Evolutionary conservation across 1,284 basidiomycete species (phyloP).

Genomic region (Inonotus hispidus): DNA sequence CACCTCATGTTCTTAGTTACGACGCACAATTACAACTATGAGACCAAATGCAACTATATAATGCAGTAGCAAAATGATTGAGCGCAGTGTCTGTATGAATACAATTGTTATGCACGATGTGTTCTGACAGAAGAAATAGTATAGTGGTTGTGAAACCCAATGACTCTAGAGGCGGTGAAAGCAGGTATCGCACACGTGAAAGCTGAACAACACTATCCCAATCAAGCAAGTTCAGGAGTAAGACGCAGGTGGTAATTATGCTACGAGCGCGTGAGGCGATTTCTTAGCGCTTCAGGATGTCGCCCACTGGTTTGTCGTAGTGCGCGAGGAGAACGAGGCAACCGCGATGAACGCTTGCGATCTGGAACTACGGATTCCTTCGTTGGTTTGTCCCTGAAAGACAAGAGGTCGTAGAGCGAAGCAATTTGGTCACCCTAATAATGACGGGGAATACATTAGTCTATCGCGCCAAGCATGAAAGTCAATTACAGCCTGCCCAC

Average conservation of each 20-base stretch:
- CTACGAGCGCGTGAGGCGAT: constrained; percentile 1
- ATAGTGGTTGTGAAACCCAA: neutral
- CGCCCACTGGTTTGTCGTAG: neutral
- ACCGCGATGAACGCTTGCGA: constrained; percentile 15
- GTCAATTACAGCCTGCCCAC: constrained; percentile 33
- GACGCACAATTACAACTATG: neutral
- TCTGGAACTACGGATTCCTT: constrained; percentile 31
- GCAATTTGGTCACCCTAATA: constrained; percentile 83
- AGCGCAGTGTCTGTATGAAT: neutral
- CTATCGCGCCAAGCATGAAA: neutral
- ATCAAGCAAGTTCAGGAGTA: neutral
- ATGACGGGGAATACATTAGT: neutral
- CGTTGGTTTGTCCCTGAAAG: constrained; percentile 63
- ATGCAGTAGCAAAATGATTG: neutral
- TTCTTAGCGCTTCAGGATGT: neutral
- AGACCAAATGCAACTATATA: neutral
- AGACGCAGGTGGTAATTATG: neutral
- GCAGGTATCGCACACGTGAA: constrained; percentile 2
- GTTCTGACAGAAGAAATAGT: neutral
- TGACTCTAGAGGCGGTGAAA: neutral
- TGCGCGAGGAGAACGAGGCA: constrained; percentile 2
- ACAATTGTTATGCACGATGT: neutral
- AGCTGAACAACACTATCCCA: neutral
- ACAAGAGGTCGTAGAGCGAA: constrained; percentile 72
- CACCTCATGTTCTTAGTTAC: too few species aligned